Evolutionary conservation across 306 rosid genomes (phyloP).

Genomic region (Quercus robur): DNA sequence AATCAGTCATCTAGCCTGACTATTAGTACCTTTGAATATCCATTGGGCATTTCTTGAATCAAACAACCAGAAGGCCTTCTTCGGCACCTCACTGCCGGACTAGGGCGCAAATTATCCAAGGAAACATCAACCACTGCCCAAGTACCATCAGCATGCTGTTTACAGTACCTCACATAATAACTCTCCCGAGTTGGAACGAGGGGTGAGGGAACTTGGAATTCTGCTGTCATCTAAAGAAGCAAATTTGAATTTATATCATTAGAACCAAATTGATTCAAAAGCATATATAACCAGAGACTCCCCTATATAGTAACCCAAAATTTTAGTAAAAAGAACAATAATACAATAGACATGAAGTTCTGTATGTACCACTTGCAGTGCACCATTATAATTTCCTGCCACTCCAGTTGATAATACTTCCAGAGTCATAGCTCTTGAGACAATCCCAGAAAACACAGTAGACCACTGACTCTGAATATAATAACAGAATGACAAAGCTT

Average conservation of each 20-base stretch:
- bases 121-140: constrained; percentile 99
- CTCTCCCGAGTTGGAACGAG: constrained; percentile 93
- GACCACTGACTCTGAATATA: constrained; percentile 74
- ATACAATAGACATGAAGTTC: neutral
- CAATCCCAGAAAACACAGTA: constrained; percentile 79
- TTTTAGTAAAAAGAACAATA: no score
- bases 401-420: constrained; percentile 94
- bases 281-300: neutral
- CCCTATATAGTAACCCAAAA: no score
- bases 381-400: constrained; percentile 96
- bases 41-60: constrained; percentile 97
- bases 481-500: neutral
- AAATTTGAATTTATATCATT: neutral
- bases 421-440: constrained; percentile 87
- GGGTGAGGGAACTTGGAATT: constrained; percentile 90
- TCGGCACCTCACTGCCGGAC: constrained; percentile 53
- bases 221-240: constrained; percentile 77
- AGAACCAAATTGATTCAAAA: neutral
- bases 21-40: constrained; percentile 71
- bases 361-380: constrained; percentile 84
- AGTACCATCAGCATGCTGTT: constrained; percentile 72
- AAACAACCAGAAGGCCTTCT: constrained; percentile 97
- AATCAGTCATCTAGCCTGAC: no score
- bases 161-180: constrained; percentile 86
- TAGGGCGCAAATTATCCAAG: constrained; percentile 71